Base-by-base conservation (phyloP, 2,329 filamentous ascomycete species). In the Fonsecaea erecta region DNA sequence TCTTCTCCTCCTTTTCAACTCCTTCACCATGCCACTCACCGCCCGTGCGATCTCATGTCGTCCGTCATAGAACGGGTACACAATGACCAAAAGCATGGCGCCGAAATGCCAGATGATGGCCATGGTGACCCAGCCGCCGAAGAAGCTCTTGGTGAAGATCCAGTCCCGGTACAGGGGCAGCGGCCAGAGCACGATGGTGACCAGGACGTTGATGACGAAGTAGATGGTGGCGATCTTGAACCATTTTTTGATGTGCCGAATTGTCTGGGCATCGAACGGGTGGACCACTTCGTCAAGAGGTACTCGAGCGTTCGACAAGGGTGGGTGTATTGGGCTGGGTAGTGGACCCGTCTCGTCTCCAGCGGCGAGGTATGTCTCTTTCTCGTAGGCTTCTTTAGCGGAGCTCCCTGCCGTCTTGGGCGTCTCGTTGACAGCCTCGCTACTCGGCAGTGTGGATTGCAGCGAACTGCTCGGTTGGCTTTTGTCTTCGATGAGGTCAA, bases 401-500 rank as follows among this genome's bases (percentile, higher is more conserved):
- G 18, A 28, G 34, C n/a, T 34, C 6, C 34, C 18, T 26, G 21
- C 53, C 6, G 54, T 21, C 18, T 57, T 52, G 35, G 56, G 51
- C 21, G 28, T 48, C 43, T 59, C 56, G 37, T 59, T 52, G 16
- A 63, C 60, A 37, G 53, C 64, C 48, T 66, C 60, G 51, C 51
- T 66, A 35, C 64, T 63, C 26, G 64, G 64, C 24, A 52, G 18
- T 48, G 55, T 52, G 30, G 56, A 59, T 18, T 52, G 40, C 61
- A 63, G 37, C 8, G 53, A 53, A 55, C 61, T 63, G 61, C 43
- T 64, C 16, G 62, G 55, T 28, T 60, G 55, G 56, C 62, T 63
- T 11, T 37, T 60, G 52, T 82, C 79, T 37, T 81, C 78, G 14
- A 77, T 77, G 9, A 59, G 75, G 61, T 83, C 80, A 16, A 83